A percentile compares a stretch with the other conserved stretches of the same genome.
These are phyloP conservation scores for Mycena capillaripes DNA, from an alignment of 768 basidiomycete genomes.

Conservation along the genomic window DNA sequence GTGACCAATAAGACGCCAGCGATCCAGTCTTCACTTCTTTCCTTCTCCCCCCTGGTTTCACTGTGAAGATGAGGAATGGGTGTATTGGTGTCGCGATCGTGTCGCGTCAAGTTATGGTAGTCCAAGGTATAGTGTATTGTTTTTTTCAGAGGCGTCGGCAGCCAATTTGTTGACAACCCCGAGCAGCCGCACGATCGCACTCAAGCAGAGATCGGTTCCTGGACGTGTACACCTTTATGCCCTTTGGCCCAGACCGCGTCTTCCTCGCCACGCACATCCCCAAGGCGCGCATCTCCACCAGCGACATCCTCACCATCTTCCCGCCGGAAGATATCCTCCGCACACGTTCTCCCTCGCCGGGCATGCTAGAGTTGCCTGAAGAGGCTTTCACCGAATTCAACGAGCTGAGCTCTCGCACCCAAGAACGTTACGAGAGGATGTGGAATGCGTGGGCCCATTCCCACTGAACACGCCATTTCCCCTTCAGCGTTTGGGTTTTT, in stretches of 20 bases:
- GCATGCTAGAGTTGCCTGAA: constrained; percentile 76
- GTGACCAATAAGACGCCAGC: constrained; percentile 1
- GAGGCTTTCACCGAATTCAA: constrained; percentile 71
- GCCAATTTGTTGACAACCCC: background rate
- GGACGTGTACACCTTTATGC: constrained; percentile 75
- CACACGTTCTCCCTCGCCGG: constrained; percentile 51
- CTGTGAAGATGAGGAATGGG: constrained; percentile 63
- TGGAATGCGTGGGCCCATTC: constrained; percentile 63
- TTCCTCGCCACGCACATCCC: constrained; percentile 75
- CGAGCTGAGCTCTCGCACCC: constrained; percentile 65
- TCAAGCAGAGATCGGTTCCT: constrained; percentile 67
- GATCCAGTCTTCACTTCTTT: background rate
- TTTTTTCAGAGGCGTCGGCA: background rate
- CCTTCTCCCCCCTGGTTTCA: background rate
- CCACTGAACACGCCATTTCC: constrained; percentile 3
- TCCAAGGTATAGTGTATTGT: constrained; percentile 67
- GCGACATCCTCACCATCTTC: constrained; percentile 73
- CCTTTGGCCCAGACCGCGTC: constrained; percentile 70
- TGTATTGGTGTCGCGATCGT: constrained; percentile 78
- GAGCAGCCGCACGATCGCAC: constrained; percentile 69
- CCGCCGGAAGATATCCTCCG: constrained; percentile 54
- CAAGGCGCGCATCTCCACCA: constrained; percentile 71
- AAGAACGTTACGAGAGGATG: constrained; percentile 65
- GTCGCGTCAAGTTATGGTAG: constrained; percentile 75
- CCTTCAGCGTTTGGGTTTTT: background rate